These are phyloP conservation scores for Fusarium tricinctum DNA, from an alignment of 2,329 filamentous ascomycete species.

Conservation along the genomic window DNA sequence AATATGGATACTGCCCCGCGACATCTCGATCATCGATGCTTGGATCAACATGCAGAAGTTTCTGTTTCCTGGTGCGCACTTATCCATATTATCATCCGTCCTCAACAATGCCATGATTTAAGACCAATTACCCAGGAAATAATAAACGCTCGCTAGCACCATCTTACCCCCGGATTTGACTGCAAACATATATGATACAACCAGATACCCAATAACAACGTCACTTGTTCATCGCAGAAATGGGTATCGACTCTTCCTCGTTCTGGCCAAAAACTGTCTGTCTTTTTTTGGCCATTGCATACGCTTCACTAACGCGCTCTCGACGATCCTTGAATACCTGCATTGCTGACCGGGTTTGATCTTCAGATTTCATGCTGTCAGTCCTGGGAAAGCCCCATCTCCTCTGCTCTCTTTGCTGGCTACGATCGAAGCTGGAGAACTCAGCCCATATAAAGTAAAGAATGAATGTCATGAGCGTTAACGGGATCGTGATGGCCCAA, in stretches of 20 bases:
- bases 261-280: slow-evolving; percentile 21
- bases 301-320: slow-evolving; percentile 30
- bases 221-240: not conserved
- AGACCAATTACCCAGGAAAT: slow-evolving; percentile 14
- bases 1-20: slow-evolving; percentile 7
- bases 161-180: slow-evolving; percentile 1
- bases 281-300: slow-evolving; percentile 28
- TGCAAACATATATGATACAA: not conserved
- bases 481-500: slow-evolving; percentile 58
- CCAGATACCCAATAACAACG: not conserved
- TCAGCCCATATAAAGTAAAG: slow-evolving; percentile 55
- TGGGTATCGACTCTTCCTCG: slow-evolving; percentile 13
- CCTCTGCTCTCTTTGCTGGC: slow-evolving; percentile 23
- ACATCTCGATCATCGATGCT: slow-evolving; percentile 7
- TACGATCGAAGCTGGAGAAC: slow-evolving; percentile 49
- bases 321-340: slow-evolving; percentile 34
- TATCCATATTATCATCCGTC: not conserved
- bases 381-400: slow-evolving; percentile 36
- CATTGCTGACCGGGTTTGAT: slow-evolving; percentile 25
- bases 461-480: slow-evolving; percentile 55
- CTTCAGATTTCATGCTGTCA: slow-evolving; percentile 32
- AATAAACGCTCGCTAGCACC: not conserved
- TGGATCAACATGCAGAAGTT: slow-evolving; percentile 24
- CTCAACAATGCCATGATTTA: slow-evolving; percentile 26
- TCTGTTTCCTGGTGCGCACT: slow-evolving; percentile 2